phyloP scores from a whole-genome alignment of 1,284 basidiomycete species.

The Irpex rosettiformis region DNA sequence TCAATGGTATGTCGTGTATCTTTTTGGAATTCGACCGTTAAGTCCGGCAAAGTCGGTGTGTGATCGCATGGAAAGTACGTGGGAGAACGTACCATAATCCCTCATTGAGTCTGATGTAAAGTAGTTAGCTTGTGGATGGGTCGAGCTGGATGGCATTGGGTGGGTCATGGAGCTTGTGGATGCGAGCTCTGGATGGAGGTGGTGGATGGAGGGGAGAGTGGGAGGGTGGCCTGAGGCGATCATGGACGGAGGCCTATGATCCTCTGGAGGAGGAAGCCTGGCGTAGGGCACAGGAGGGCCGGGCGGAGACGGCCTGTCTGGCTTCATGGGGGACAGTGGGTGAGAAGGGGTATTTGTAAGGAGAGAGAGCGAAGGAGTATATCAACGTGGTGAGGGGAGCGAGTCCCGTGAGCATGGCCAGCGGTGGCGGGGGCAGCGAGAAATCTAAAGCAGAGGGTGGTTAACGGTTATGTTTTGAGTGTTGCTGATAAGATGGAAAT shows the following conservation, averaged over 20 bases:
- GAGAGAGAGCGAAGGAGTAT: constrained; percentile 5
- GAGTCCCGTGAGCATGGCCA: constrained; percentile 25
- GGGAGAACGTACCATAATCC: constrained; percentile 12
- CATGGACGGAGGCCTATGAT: constrained; percentile 8
- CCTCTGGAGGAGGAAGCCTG: constrained; percentile 17
- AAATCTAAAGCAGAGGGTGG: constrained; percentile 17
- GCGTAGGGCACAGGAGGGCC: constrained; percentile 18
- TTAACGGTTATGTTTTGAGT: constrained; percentile 19
- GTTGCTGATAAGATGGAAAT: constrained; percentile 28
- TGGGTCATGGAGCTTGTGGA: constrained; percentile 24
- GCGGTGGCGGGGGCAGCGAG: constrained; percentile 21
- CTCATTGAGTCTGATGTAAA: constrained; percentile 20
- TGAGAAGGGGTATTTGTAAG: constrained; percentile 1
- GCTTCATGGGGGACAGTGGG: constrained; percentile 16
- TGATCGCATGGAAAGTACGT: neutral
- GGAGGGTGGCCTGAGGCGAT: constrained; percentile 18
- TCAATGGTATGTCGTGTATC: constrained; percentile 23
- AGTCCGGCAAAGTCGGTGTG: neutral
- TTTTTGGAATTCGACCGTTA: constrained; percentile 4
- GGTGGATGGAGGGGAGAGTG: constrained; percentile 61
- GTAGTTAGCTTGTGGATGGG: constrained; percentile 18
- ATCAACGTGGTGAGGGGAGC: constrained; percentile 15
- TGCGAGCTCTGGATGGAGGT: constrained; percentile 59
- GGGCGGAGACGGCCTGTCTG: constrained; percentile 18
- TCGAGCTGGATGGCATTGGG: constrained; percentile 14